Evolutionary conservation across 2,329 filamentous ascomycete species (phyloP), one percentile per base, ranked within the genome.

Genomic region (Fusarium liriodendri): DNA sequence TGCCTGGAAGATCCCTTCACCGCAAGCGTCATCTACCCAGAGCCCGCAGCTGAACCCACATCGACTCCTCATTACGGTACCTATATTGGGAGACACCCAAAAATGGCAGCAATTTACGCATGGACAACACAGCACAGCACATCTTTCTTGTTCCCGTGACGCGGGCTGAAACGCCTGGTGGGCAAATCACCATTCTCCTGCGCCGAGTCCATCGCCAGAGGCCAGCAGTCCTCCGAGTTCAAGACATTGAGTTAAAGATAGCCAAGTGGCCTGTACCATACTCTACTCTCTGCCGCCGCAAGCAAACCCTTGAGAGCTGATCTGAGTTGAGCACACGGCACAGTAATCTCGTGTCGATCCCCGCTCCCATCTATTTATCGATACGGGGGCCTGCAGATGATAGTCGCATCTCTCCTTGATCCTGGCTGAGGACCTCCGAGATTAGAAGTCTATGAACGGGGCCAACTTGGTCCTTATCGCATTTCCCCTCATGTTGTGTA

Each of bases 241-340:
- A 70, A 73, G 66, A 42, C 66, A 67, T 37, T 42, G 65, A 42
- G 57, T 55, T 60, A 66, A 74, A 67, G 45, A 70, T 64, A 70
- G 72, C 62, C 59, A 74, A 64, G 60, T 60, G 58, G 68, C 45
- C 52, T 71, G 55, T 64, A 64, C 47, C 65, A 72, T 69, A 65
- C 42, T 54, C 32, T 60, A 35, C 50, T 33, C 57, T 47, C 42
- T 52, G 47, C 47, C 27, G 47, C 47, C 27, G 47, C 47, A 32
- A 32, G 47, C 47, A 52, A 52, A 52, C 6, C 27, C 47, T 52
- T 29, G 47, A 29, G 47, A 52, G 47, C 45, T 27, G 37, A 37
- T 16, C 14, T 32, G 22, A 47, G 22, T 22, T 47, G 42, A 50
- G 45, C n/a, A 20, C 11, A 50, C 45, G 45, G 25, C 32, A 59